Percentiles rank a stretch among this genome's conserved stretches.
These are phyloP conservation scores for Candida sp. DNA, from an alignment of 1,139 yeast genomes.

Conservation along the genomic window DNA sequence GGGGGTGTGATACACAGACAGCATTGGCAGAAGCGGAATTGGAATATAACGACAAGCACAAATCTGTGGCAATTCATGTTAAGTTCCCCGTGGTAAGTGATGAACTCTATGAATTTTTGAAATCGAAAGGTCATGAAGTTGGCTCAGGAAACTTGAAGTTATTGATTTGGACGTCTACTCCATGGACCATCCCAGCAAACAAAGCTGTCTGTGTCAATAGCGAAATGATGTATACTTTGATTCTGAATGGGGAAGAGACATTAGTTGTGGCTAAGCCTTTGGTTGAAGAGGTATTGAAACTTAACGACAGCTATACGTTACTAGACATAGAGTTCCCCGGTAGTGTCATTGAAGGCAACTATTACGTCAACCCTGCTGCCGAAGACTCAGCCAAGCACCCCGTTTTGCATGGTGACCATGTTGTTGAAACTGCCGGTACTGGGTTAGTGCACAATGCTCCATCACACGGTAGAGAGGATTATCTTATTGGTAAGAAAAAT, in stretches of 20 bases:
- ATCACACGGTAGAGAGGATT: constrained; percentile 97
- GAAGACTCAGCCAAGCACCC: constrained; percentile 48
- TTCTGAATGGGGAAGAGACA: constrained; percentile 40
- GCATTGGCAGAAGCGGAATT: constrained; percentile 97
- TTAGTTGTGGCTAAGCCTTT: constrained; percentile 57
- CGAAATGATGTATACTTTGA: constrained; percentile 59
- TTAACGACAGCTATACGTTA: constrained; percentile 38
- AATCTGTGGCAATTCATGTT: constrained; percentile 72
- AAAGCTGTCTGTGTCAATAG: constrained; percentile 79
- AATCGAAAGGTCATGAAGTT: constrained; percentile 5
- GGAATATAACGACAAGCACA: constrained; percentile 79
- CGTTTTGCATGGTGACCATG: constrained; percentile 81
- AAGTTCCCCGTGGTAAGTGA: constrained; percentile 57
- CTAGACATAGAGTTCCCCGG: constrained; percentile 39
- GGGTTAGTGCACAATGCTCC: constrained; percentile 98
- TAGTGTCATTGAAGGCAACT: constrained; percentile 37
- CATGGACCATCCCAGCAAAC: constrained; percentile 96
- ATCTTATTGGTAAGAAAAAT: constrained; percentile 64
- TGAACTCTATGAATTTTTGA: constrained; percentile 7
- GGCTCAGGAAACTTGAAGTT: constrained; percentile 18
- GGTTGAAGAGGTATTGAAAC: constrained; percentile 28
- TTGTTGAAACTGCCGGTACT: constrained; percentile 83
- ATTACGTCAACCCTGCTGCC: constrained; percentile 65
- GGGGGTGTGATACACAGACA: constrained; percentile 95
- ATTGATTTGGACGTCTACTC: constrained; percentile 97